Conservation (phyloP, 208 protist genomes). For the Acanthamoeba healyi region DNA sequence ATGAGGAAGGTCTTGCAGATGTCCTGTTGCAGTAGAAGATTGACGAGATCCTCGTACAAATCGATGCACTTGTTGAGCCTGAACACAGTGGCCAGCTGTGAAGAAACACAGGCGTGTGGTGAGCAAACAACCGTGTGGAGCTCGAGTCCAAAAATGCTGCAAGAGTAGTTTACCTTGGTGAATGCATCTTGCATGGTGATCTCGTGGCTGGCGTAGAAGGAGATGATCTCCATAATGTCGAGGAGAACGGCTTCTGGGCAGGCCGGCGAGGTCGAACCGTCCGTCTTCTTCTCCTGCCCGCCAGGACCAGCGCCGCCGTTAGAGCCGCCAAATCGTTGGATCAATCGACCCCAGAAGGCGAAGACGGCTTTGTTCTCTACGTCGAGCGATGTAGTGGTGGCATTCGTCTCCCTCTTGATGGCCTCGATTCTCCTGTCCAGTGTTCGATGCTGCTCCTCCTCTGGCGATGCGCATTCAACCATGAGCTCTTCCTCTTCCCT, state of each 20-base stretch:
- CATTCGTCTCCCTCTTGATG: background rate
- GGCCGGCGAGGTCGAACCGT: background rate
- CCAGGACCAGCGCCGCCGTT: background rate
- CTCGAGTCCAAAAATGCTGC: no score
- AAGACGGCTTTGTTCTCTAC: background rate
- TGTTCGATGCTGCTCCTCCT: no score
- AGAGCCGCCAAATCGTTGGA: background rate
- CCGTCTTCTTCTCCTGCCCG: no score
- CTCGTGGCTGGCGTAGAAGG: conserved; percentile 16
- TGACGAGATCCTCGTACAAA: conserved; percentile 14
- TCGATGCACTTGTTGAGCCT: background rate
- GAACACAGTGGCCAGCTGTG: conserved; percentile 10
- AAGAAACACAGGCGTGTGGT: background rate
- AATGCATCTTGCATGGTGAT: conserved; percentile 30
- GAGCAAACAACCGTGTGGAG: background rate
- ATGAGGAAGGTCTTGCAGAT: conserved; percentile 37
- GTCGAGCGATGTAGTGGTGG: background rate
- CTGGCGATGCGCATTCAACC: no score
- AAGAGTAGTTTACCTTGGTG: conserved; percentile 1
- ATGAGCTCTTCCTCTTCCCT: no score
- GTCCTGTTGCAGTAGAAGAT: conserved; percentile 20
- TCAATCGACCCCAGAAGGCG: background rate
- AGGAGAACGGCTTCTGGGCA: background rate
- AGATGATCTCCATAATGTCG: conserved; percentile 50
- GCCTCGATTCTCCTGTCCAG: background rate